These are phyloP conservation scores for Bretschneidera sinensis DNA, from an alignment of 345 rosid genomes.

Conservation along the genomic window DNA sequence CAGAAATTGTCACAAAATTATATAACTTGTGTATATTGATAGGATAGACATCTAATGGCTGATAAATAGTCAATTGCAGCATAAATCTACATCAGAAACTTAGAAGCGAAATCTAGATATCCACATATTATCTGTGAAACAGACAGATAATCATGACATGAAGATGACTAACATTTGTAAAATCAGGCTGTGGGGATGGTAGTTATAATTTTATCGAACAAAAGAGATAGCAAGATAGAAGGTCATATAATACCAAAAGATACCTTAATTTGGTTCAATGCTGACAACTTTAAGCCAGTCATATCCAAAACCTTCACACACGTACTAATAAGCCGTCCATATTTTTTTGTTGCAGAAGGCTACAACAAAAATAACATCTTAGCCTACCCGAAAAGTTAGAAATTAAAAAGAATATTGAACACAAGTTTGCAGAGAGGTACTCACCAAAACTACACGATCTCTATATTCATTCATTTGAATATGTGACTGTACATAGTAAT, in stretches of 20 bases:
- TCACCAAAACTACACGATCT: conserved; percentile 85
- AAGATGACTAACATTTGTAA: neutral
- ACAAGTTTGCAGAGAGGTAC: conserved; percentile 11
- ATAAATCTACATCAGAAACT: too few species aligned
- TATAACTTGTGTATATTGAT: too few species aligned
- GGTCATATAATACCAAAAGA: conserved; percentile 8
- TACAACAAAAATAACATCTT: conserved; percentile 21
- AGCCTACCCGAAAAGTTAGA: conserved; percentile 7
- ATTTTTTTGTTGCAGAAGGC: conserved; percentile 75
- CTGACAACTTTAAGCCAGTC: conserved; percentile 92
- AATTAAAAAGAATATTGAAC: neutral
- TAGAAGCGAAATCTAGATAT: neutral
- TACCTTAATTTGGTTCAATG: conserved; percentile 89
- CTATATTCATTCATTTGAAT: conserved; percentile 97
- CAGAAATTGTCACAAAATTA: too few species aligned
- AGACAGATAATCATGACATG: neutral
- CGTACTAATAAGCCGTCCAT: conserved; percentile 61
- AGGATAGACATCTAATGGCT: too few species aligned
- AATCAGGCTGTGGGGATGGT: neutral
- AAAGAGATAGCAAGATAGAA: neutral
- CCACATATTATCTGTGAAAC: neutral
- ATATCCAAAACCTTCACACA: conserved; percentile 92
- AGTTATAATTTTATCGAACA: neutral
- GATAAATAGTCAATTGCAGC: neutral
- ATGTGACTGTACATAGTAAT: conserved; percentile 91